A percentile compares a stretch with the other conserved stretches of the same genome.
Conservation (phyloP, 2,329 filamentous ascomycete genomes). For the Xylaria hypoxylon region DNA sequence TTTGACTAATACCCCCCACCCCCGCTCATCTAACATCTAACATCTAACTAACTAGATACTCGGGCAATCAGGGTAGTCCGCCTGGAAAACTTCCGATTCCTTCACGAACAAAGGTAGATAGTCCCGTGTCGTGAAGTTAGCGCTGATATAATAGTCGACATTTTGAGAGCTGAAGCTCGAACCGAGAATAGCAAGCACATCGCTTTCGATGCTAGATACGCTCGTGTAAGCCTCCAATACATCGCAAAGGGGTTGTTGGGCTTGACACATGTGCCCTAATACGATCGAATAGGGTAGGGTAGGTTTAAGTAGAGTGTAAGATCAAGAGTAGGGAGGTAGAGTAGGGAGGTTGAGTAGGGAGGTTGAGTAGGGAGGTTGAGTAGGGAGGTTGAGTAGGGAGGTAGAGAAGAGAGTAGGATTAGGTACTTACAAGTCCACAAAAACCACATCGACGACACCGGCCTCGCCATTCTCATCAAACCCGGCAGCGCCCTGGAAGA, state of each 20-base stretch:
- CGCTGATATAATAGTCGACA: constrained; percentile 55
- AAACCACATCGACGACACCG: constrained; percentile 63
- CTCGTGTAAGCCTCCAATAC: constrained; percentile 9
- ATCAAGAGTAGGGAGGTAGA: neutral
- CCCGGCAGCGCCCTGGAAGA: constrained; percentile 62
- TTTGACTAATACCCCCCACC: neutral
- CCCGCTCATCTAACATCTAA: neutral
- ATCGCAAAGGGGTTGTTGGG: neutral
- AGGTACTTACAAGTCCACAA: constrained; percentile 61
- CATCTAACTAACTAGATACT: constrained; percentile 31
- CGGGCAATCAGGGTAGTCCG: constrained; percentile 53
- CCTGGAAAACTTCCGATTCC: constrained; percentile 52
- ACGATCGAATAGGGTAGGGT: neutral
- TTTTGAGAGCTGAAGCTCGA: constrained; percentile 51
- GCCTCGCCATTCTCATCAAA: constrained; percentile 60
- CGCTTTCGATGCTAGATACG: constrained; percentile 52
- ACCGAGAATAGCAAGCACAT: constrained; percentile 54
- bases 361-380: too few relatives aligned
- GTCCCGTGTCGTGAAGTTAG: constrained; percentile 56
- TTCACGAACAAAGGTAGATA: constrained; percentile 56
- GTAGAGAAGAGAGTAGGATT: neutral
- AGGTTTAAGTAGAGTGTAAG: too few relatives aligned
- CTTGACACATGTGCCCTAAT: neutral
- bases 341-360: too few relatives aligned
- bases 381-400: too few relatives aligned